phyloP scores from a whole-genome alignment of 352 stramenopile species.

The Globisporangium lucens region DNA sequence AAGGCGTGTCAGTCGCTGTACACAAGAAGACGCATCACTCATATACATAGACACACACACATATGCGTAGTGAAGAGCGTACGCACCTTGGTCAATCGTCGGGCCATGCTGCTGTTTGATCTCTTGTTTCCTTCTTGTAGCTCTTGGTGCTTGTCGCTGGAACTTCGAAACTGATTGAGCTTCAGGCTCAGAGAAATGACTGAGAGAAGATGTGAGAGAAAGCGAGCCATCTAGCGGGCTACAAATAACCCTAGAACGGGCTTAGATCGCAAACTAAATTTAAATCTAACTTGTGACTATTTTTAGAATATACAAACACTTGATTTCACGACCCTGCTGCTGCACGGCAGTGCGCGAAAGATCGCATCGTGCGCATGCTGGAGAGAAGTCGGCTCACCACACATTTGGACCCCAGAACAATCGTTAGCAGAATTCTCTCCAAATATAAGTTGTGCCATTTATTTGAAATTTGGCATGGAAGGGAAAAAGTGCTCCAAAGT shows the following conservation, averaged over 20 bases:
- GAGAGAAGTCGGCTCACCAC: no score
- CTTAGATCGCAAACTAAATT: not conserved
- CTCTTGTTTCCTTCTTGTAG: not conserved
- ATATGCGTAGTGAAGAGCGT: not conserved
- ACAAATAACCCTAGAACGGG: not conserved
- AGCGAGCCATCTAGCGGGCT: not conserved
- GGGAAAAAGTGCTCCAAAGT: no score
- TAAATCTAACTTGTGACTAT: not conserved
- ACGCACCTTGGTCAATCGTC: constrained; percentile 77
- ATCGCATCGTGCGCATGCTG: no score
- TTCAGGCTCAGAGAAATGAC: not conserved
- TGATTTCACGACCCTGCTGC: no score
- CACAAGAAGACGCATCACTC: not conserved
- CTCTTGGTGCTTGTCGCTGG: constrained; percentile 1
- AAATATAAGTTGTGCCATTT: no score
- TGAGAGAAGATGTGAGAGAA: not conserved
- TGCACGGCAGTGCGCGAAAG: no score
- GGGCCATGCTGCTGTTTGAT: constrained; percentile 43
- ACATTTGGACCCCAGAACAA: no score
- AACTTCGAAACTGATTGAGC: constrained; percentile 8
- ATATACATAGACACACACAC: no score
- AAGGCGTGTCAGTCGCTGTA: not conserved
- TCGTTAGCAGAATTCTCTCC: no score
- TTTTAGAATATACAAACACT: no score
- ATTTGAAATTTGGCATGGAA: no score